Percentiles rank a stretch among this genome's conserved stretches.
Conservation (phyloP, 2,329 filamentous ascomycete genomes). For the Plenodomus biglobosus region DNA sequence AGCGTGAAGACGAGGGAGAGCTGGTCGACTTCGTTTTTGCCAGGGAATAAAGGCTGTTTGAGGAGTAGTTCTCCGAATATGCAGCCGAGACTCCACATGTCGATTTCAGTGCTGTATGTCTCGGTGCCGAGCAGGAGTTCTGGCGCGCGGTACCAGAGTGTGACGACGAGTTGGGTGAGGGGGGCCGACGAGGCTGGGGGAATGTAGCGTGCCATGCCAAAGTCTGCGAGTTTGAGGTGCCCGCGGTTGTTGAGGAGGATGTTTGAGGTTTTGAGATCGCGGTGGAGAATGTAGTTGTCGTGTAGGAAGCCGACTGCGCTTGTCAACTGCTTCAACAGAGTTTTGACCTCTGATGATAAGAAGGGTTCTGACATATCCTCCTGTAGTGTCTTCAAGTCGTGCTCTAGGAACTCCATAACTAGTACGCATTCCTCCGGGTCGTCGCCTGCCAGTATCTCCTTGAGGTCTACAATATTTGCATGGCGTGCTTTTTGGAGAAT, state of each 20-base stretch:
- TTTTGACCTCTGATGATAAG: slow-evolving; percentile 88
- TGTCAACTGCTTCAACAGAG: slow-evolving; percentile 78
- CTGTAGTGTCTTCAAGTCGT: slow-evolving; percentile 90
- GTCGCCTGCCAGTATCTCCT: slow-evolving; percentile 81
- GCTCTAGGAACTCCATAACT: slow-evolving; percentile 96
- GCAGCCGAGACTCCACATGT: slow-evolving; percentile 96
- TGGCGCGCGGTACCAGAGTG: slow-evolving; percentile 92
- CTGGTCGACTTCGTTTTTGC: slow-evolving; percentile 90
- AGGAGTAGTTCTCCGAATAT: slow-evolving; percentile 90
- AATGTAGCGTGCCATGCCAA: slow-evolving; percentile 93
- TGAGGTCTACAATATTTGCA: slow-evolving; percentile 76
- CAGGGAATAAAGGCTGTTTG: slow-evolving; percentile 80
- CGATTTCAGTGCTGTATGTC: slow-evolving; percentile 74
- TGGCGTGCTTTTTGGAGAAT: slow-evolving; percentile 80
- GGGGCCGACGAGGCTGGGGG: slow-evolving; percentile 68
- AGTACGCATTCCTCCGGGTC: slow-evolving; percentile 72
- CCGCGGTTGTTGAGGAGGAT: slow-evolving; percentile 94
- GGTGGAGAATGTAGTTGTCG: slow-evolving; percentile 75
- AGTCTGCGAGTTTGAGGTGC: slow-evolving; percentile 93
- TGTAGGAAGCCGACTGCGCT: slow-evolving; percentile 85
- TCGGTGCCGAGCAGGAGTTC: slow-evolving; percentile 83
- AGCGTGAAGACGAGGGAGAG: slow-evolving; percentile 79
- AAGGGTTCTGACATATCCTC: slow-evolving; percentile 95
- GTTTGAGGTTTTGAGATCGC: slow-evolving; percentile 44
- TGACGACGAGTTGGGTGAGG: slow-evolving; percentile 90